These are phyloP conservation scores for Clonostachys byssicola DNA, from an alignment of 2,329 filamentous ascomycete genomes.

Conservation along the genomic window DNA sequence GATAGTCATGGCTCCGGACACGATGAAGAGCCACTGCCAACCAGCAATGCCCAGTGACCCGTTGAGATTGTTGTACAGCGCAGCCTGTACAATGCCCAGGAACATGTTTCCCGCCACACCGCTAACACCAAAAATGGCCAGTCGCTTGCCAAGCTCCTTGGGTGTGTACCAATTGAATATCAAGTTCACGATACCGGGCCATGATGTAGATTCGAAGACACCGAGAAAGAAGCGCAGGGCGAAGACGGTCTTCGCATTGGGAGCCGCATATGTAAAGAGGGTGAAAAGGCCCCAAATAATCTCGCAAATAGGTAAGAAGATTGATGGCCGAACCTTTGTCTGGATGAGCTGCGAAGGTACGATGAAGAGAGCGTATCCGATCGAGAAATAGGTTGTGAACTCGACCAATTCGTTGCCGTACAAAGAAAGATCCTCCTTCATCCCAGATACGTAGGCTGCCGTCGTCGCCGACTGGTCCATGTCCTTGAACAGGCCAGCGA, in stretches of 20 bases:
- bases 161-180: slow-evolving; percentile 40
- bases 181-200: slow-evolving; percentile 28
- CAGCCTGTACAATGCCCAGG: slow-evolving; percentile 35
- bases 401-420: slow-evolving; percentile 52
- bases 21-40: slow-evolving; percentile 42
- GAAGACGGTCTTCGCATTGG: slow-evolving; percentile 28
- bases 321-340: slow-evolving; percentile 29
- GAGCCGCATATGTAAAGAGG: slow-evolving; percentile 19
- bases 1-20: slow-evolving; percentile 33
- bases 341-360: slow-evolving; percentile 30
- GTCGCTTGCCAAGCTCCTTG: slow-evolving; percentile 29
- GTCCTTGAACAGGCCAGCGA: slow-evolving; percentile 27
- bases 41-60: slow-evolving; percentile 30
- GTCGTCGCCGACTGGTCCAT: slow-evolving; percentile 30
- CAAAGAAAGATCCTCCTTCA: slow-evolving; percentile 28
- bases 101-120: slow-evolving; percentile 39
- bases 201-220: slow-evolving; percentile 28
- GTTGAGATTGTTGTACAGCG: slow-evolving; percentile 33
- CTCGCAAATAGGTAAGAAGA: slow-evolving; percentile 33
- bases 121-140: slow-evolving; percentile 37
- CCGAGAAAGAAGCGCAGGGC: slow-evolving; percentile 39
- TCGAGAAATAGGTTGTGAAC: slow-evolving; percentile 47
- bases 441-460: slow-evolving; percentile 30
- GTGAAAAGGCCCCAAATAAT: slow-evolving; percentile 20
- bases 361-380: slow-evolving; percentile 52